Base-by-base conservation (phyloP, 306 rosid genomes). In the Sphenostylis stenocarpa region DNA sequence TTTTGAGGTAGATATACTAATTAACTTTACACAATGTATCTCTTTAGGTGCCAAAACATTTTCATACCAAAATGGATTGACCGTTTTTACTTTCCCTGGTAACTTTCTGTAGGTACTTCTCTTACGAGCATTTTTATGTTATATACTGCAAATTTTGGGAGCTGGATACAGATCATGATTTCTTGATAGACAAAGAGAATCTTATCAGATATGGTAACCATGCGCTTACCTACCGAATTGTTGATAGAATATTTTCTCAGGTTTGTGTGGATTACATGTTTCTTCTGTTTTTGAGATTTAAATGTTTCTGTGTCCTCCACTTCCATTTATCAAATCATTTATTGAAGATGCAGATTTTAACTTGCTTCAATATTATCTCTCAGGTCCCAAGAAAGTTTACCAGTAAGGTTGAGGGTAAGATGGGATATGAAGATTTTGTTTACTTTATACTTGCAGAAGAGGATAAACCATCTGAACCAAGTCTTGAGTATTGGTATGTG, bases 71-170 rank as follows among this genome's bases (percentile, higher is more conserved):
- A 78, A 48, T 47, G 61, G 47, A 61, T 26, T 52, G 19, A 23
- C 20, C n/a, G 41, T 3, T 55, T 39, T 55, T 56, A 75, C 48
- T 60, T 56, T 57, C 45, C 58, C 24, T 78, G 34, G 60, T 56
- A 77, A 66, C 83, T 51, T 33, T 68, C 38, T 74, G 72, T 84
- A 93, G 99, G 85, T 96, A 96, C 90, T 96, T 96, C 87, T 96
- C 99, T 1, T 96, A 96, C 78, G 99, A 96, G 85, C 98, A 96
- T 85, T 96, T 96, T 83, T 96, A 96, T 85, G 99, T 96, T 66
- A 93, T 96, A 86, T 96, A 96, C 90, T 96, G 99, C 91, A 96
- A 96, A 85, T 96, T 96, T 78, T 96, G 99, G 99, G 99, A 96
- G 96, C 93, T 96, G 91, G 99, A 96, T 81, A 82, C 93, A 51